Evolutionary conservation across 768 basidiomycete genomes (phyloP).

Genomic region (Xerocomus brunneocitrinus): DNA sequence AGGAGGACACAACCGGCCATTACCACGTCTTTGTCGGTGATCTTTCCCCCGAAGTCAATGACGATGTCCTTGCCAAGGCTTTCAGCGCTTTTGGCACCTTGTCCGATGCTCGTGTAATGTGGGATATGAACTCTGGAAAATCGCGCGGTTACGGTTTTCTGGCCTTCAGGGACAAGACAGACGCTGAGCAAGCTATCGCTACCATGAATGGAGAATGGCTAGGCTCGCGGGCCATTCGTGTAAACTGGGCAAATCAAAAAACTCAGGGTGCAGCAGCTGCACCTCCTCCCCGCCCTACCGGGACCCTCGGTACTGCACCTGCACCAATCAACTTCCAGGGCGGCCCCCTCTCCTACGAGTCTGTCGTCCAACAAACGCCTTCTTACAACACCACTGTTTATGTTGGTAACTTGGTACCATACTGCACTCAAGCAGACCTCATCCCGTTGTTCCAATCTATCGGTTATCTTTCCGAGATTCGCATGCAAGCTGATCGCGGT

Average conservation of each 20-base stretch:
- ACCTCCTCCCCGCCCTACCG: slow-evolving; percentile 39
- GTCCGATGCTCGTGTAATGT: slow-evolving; percentile 98
- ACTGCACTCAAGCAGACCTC: slow-evolving; percentile 94
- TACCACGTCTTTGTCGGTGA: slow-evolving; percentile 99
- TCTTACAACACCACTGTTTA: slow-evolving; percentile 95
- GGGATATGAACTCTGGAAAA: slow-evolving; percentile 99
- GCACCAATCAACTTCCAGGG: slow-evolving; percentile 90
- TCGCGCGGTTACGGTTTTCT: slow-evolving; percentile 97
- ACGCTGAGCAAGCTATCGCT: slow-evolving; percentile 98
- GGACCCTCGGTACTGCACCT: slow-evolving; percentile 60
- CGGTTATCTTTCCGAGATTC: slow-evolving; percentile 96
- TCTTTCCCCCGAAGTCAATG: slow-evolving; percentile 97
- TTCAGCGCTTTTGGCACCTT: slow-evolving; percentile 96
- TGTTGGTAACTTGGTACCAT: slow-evolving; percentile 97
- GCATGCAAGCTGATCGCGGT: slow-evolving; percentile 98
- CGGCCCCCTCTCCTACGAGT: slow-evolving; percentile 85
- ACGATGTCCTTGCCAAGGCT: slow-evolving; percentile 93
- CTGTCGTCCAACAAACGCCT: slow-evolving; percentile 91
- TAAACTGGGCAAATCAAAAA: slow-evolving; percentile 99
- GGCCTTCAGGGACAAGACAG: slow-evolving; percentile 97
- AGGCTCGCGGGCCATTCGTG: slow-evolving; percentile 94
- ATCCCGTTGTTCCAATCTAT: slow-evolving; percentile 98
- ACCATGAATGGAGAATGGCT: slow-evolving; percentile 99
- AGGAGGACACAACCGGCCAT: slow-evolving; percentile 97
- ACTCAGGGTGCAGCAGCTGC: slow-evolving; percentile 60